Conservation (phyloP, 768 basidiomycete species). For the Lentinula guzmanii region DNA sequence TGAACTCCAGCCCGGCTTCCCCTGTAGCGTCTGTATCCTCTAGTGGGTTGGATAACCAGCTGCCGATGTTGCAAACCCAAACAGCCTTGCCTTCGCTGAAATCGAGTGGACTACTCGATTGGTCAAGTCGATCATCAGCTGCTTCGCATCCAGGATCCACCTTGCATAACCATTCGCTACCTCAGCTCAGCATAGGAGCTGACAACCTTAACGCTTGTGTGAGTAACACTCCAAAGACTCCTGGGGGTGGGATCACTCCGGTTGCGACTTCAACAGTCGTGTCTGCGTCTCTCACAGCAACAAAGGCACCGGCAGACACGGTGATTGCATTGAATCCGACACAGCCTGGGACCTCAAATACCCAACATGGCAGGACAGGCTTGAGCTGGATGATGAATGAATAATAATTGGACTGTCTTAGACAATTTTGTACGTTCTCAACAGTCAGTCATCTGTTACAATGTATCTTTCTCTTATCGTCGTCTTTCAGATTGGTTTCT, state of each 20-base stretch:
- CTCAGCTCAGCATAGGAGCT: neutral
- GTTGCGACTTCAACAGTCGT: neutral
- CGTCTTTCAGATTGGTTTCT: no score
- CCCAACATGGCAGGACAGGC: conserved; percentile 2
- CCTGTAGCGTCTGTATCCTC: neutral
- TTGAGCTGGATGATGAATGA: conserved; percentile 8
- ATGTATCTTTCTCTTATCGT: no score
- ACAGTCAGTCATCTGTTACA: neutral
- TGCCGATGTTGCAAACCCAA: conserved; percentile 2
- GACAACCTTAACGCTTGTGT: neutral
- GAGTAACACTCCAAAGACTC: neutral
- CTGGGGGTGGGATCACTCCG: neutral
- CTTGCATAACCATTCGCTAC: neutral
- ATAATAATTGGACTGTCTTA: neutral
- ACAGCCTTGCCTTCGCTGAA: conserved; percentile 3
- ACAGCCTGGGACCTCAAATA: neutral
- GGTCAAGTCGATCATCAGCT: neutral
- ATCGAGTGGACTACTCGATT: conserved; percentile 5
- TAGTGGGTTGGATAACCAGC: neutral
- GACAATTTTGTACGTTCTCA: neutral
- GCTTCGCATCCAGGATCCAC: neutral
- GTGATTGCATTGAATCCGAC: neutral
- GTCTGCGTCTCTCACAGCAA: neutral
- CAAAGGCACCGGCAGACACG: neutral
- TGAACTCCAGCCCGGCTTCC: neutral